Percentiles rank a stretch among this genome's conserved stretches.
phyloP scores from a whole-genome alignment of 1,284 basidiomycete genomes.

The Cystobasidium sp. region DNA sequence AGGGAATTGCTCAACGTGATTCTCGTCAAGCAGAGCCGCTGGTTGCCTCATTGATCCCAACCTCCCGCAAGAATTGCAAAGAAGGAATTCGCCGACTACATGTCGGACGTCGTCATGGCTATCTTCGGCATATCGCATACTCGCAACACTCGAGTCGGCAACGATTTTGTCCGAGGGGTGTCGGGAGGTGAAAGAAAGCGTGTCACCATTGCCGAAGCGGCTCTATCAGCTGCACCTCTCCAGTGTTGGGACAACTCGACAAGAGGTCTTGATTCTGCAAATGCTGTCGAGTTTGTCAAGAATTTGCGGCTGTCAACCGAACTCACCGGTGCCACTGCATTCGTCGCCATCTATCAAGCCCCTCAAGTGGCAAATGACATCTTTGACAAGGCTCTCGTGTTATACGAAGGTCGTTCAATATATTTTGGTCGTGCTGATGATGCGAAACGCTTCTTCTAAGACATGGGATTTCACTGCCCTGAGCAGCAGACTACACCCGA shows the following conservation, averaged over 20 bases:
- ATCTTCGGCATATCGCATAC: constrained; percentile 78
- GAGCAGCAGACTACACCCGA: constrained; percentile 73
- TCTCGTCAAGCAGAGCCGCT: no score
- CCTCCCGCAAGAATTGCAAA: constrained; percentile 9
- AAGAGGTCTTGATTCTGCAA: constrained; percentile 69
- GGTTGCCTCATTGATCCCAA: no score
- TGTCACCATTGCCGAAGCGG: constrained; percentile 45
- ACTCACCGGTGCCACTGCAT: constrained; percentile 72
- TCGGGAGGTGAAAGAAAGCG: constrained; percentile 66
- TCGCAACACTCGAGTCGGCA: constrained; percentile 75
- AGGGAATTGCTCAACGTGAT: no score
- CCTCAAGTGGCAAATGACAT: constrained; percentile 54
- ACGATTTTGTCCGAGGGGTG: constrained; percentile 60
- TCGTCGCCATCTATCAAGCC: constrained; percentile 83
- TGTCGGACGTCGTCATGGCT: constrained; percentile 66
- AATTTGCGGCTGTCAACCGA: constrained; percentile 77
- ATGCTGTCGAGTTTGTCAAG: constrained; percentile 77
- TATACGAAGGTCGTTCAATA: constrained; percentile 42
- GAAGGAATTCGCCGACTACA: constrained; percentile 56
- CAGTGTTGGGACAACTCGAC: constrained; percentile 51
- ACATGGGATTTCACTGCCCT: constrained; percentile 69
- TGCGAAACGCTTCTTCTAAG: constrained; percentile 78
- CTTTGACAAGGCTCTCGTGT: constrained; percentile 53
- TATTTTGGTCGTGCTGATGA: constrained; percentile 62
- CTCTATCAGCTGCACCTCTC: constrained; percentile 46